Conservation (phyloP, 768 basidiomycete species). For the Cyathus striatus region DNA sequence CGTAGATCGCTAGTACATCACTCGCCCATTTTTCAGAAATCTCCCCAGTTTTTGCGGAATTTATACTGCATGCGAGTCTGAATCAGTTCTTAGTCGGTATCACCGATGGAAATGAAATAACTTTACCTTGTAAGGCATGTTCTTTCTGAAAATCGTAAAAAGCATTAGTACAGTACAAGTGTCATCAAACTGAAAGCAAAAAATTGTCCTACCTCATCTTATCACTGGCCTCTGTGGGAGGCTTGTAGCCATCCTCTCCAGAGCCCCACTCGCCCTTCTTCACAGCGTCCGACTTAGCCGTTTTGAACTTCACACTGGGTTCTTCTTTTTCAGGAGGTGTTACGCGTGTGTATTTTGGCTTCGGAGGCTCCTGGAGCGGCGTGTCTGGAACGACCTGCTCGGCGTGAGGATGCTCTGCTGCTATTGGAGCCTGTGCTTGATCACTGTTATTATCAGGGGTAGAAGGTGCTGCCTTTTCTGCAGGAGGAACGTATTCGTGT, state of each 20-base stretch:
- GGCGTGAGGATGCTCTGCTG: constrained; percentile 29
- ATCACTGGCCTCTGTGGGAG: constrained; percentile 69
- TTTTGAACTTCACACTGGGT: constrained; percentile 55
- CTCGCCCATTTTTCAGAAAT: constrained; percentile 44
- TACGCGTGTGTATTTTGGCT: constrained; percentile 51
- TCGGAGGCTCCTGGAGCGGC: constrained; percentile 21
- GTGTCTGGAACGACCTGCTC: constrained; percentile 19
- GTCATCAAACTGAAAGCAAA: not conserved
- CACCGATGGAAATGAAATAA: constrained; percentile 3
- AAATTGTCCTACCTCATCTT: constrained; percentile 55
- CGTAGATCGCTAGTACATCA: not conserved
- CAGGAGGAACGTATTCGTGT: constrained; percentile 5
- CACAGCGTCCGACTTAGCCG: constrained; percentile 47
- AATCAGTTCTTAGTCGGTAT: constrained; percentile 38
- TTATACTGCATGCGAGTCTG: constrained; percentile 77
- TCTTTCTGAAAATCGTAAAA: constrained; percentile 42
- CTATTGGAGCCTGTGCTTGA: constrained; percentile 8
- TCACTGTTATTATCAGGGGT: not conserved
- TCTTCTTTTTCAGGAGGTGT: constrained; percentile 68
- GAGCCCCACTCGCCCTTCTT: constrained; percentile 66
- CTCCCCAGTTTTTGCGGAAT: constrained; percentile 84
- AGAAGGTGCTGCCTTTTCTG: constrained; percentile 5
- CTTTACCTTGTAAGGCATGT: constrained; percentile 84
- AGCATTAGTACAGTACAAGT: not conserved
- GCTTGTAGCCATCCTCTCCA: constrained; percentile 64